Base-by-base conservation (phyloP, 495 filamentous ascomycete species). In the Podospora pseudocomata region DNA sequence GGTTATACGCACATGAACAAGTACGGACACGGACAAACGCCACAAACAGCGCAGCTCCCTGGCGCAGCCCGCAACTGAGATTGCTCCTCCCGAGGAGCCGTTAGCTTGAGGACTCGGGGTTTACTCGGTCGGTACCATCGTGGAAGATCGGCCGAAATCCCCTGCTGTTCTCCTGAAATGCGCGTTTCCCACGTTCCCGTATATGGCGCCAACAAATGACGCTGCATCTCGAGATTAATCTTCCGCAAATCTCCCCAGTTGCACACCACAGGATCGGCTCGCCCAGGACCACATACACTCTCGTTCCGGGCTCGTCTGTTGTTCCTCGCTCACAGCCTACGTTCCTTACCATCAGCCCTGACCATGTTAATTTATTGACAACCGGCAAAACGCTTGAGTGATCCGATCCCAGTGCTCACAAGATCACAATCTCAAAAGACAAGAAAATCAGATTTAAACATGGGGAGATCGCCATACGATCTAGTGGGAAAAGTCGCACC, bases 391-490 rank as follows among this genome's bases (percentile, higher is more conserved):
- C 65, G 59, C 15, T 63, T 16, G 5, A 68, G 61, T 74, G 72
- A 73, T 67, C 71, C 73, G 71, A 73, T 71, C 44, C 65, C 20
- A 27, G 44, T 71, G 71, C 63, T 64, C 70, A 67, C 60, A 70
- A 64, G 69, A 60, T 56, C 30, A 34, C 15, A 26, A 49, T 32
- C 26, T 11, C 34, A 56, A 49, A 55, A 15, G 20, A 1, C 55
- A 59, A 67, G 30, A 28, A 11, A 44, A 55, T 59, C 44, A 54
- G 27, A 62, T 73, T 71, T 76, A 76, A 76, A 69, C 64, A 64
- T 74, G 71, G 68, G 64, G 59, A 71, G 69, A 75, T 18, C 66
- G 62, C 74, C 69, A 65, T 71, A 75, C 70, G 74, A 76, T 75
- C 55, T 64, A 34, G 26, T 13, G 5, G 44, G 20, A 30, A 11